phyloP scores from a whole-genome alignment of 345 rosid genomes.

The Lepidium africanum region DNA sequence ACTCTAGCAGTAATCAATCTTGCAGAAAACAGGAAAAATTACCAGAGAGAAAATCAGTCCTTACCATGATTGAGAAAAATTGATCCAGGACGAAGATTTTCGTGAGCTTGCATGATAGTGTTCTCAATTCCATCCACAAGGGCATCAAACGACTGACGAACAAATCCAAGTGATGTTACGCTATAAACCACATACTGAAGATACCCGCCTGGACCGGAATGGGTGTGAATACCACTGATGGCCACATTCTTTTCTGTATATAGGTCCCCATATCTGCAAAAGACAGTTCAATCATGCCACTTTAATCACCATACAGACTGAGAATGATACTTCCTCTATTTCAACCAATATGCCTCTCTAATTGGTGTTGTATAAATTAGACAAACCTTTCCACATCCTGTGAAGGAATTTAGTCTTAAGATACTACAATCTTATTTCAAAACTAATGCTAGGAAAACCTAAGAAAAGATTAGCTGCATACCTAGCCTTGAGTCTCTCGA shows the following conservation, averaged over 20 bases:
- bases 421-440: background rate
- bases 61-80: slow-evolving; percentile 68
- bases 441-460: background rate
- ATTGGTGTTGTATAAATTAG: background rate
- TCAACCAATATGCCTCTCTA: background rate
- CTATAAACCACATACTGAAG: slow-evolving; percentile 87
- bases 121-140: slow-evolving; percentile 94
- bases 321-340: background rate
- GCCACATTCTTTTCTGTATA: slow-evolving; percentile 86
- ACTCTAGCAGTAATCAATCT: background rate
- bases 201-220: slow-evolving; percentile 97
- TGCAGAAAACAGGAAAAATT: background rate
- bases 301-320: background rate
- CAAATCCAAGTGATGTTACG: slow-evolving; percentile 91
- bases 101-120: slow-evolving; percentile 81
- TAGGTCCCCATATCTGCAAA: slow-evolving; percentile 74
- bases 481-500: slow-evolving; percentile 89
- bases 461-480: slow-evolving; percentile 15
- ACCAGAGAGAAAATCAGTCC: background rate
- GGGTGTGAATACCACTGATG: slow-evolving; percentile 93
- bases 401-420: background rate
- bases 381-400: background rate
- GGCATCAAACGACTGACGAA: slow-evolving; percentile 87
- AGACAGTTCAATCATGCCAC: slow-evolving; percentile 7
- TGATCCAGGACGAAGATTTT: slow-evolving; percentile 82